Evolutionary conservation across 352 stramenopile genomes (phyloP).

Genomic region (Pythium biforme): DNA sequence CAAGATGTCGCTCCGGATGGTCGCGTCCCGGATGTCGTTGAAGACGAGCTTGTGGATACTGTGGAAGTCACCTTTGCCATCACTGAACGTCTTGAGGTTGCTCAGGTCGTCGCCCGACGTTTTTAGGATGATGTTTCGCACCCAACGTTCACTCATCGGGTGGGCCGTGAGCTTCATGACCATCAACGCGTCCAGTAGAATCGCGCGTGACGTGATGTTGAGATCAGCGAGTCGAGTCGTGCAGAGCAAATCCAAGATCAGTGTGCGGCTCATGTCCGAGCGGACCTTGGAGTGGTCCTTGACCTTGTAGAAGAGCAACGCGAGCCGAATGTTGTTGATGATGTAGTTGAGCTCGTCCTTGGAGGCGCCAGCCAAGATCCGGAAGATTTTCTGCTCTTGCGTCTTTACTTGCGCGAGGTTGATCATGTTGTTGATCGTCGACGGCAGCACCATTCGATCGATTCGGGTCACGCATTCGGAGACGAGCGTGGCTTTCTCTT

Average conservation of each 20-base stretch:
- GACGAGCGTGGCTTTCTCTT: slow-evolving; percentile 76
- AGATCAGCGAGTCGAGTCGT: slow-evolving; percentile 91
- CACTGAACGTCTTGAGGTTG: slow-evolving; percentile 95
- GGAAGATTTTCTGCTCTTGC: slow-evolving; percentile 95
- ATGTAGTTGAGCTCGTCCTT: slow-evolving; percentile 97
- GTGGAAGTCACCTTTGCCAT: slow-evolving; percentile 96
- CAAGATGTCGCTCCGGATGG: slow-evolving; percentile 93
- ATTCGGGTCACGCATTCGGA: slow-evolving; percentile 72
- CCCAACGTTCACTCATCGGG: slow-evolving; percentile 93
- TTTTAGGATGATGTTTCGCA: slow-evolving; percentile 96
- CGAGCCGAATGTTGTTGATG: slow-evolving; percentile 92
- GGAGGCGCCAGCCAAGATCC: slow-evolving; percentile 92
- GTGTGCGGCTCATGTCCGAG: slow-evolving; percentile 86
- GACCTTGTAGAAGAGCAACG: slow-evolving; percentile 98
- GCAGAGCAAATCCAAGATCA: slow-evolving; percentile 94
- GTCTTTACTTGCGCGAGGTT: slow-evolving; percentile 77
- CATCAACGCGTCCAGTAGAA: slow-evolving; percentile 96
- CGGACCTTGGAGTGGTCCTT: slow-evolving; percentile 88
- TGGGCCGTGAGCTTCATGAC: slow-evolving; percentile 97
- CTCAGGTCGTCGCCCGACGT: slow-evolving; percentile 95
- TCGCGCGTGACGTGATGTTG: slow-evolving; percentile 89
- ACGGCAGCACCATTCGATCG: slow-evolving; percentile 82
- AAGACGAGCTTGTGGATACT: slow-evolving; percentile 98
- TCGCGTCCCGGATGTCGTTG: slow-evolving; percentile 90
- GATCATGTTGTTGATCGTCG: slow-evolving; percentile 89